phyloP scores from a whole-genome alignment of 345 rosid species.

The Gossypium bickii region DNA sequence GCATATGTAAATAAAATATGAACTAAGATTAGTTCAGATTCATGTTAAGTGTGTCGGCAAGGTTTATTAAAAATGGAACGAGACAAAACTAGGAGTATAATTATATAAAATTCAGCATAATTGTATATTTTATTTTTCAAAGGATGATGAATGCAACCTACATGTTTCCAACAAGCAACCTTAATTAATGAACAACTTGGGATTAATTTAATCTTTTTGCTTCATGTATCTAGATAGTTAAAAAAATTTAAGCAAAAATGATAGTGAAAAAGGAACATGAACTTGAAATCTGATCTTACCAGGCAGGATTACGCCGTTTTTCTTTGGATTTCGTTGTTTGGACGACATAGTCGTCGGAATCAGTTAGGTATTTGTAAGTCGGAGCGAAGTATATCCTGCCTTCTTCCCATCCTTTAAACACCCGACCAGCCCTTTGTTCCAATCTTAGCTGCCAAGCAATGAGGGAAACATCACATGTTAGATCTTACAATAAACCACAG shows the following conservation, averaged over 20 bases:
- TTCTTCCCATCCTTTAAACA: constrained; percentile 91
- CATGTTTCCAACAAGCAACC: constrained; percentile 10
- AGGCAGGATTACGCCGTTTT: constrained; percentile 81
- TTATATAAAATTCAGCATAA: background rate
- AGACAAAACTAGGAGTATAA: background rate
- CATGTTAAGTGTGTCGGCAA: background rate
- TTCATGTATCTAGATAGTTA: background rate
- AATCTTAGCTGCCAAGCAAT: constrained; percentile 47
- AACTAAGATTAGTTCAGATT: background rate
- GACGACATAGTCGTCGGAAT: constrained; percentile 68
- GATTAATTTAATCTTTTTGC: background rate
- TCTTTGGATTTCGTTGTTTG: constrained; percentile 56
- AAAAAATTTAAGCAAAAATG: background rate
- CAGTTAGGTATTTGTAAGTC: constrained; percentile 69
- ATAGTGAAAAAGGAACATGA: constrained; percentile 1
- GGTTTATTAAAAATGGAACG: background rate
- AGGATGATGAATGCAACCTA: background rate
- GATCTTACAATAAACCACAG: background rate
- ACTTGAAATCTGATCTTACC: constrained; percentile 42
- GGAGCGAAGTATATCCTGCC: constrained; percentile 83
- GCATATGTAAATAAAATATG: background rate
- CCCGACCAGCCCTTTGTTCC: constrained; percentile 70
- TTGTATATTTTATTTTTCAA: background rate
- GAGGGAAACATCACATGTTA: background rate
- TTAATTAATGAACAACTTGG: constrained; percentile 15